Evolutionary conservation across 805 yeast species (phyloP), one percentile per base, ranked within the genome.

Genomic region (Jamesozyma jinghongensis): DNA sequence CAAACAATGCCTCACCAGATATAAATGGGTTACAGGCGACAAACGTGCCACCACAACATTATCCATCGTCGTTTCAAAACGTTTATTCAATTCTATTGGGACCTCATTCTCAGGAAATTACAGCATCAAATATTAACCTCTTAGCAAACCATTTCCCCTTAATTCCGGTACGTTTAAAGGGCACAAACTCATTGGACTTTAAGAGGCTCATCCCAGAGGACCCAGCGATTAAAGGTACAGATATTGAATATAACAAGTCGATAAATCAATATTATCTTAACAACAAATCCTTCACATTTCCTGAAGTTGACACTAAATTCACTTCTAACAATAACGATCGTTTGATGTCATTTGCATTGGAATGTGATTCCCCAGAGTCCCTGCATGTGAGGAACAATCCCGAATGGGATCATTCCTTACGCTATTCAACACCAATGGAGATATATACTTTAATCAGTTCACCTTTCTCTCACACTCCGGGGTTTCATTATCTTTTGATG

Each of bases 401-500:
- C 1, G 54, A 54, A 11, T 56, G 63, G 57, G 51, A 53, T 12
- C 66, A 62, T 46, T 56, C 65, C 3, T 40, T 62, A 30, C 51
- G 66, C 19, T 77, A 63, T 57, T 70, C 69, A 42, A 85, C 81
- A 47, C 85, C 92, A 0, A 79, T 77, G 52, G 90, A 83, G 47
- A 81, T 90, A 12, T 92, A 90, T 63, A 77, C 81, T 17, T 70
- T 75, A 38, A 84, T 90, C 13, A 69, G 65, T 18, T 70, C 67
- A 39, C 97, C 97, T 1, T 92, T 83, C 56, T 75, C 88, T 7
- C 90, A 92, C 56, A 88, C 95, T 0, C 83, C 87, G 1, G 96
- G 96, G 3, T 90, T 82, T 59, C 96, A 87, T 61, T 76, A 79
- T 35, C 69, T 90, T 42, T 77, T 85, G 51, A 72, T 77, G 10